Evolutionary conservation across 2,329 filamentous ascomycete genomes (phyloP), one percentile per base, ranked within the genome.

Genomic region (Penicillium vulpinum): DNA sequence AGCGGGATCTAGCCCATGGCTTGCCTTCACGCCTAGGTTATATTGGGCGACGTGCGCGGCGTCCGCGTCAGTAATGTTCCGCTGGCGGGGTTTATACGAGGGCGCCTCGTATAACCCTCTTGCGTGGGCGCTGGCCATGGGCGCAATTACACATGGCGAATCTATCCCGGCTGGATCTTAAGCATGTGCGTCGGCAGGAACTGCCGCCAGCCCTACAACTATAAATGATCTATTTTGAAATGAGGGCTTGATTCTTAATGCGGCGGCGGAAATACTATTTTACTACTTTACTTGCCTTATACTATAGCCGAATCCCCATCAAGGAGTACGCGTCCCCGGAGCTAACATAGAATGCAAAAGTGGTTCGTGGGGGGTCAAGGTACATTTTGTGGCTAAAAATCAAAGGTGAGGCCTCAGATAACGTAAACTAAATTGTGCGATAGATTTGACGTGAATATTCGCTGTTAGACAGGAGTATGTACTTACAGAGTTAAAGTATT

Each of bases 1-100:
- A 81, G 85, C 59, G 77, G 84, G 62, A 73, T 85, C 2, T 67
- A 83, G 67, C 83, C 81, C 1, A 77, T 82, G 67, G 62, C 63
- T 28, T 82, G 80, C 4, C 70, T 68, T 0, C 63, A 66, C 3
- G 82, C 82, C 0, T 84, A 81, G 0, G 81, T 77, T 0, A 78
- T 70, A 53, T 68, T n/a, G 5, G 9, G 28, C 1, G 77, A 82
- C 50, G 69, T 64, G 0, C 74, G 75, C 5, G 67, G 65, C 5
- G 77, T 82, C 4, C 81, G 78, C 2, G 80, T 81, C 33, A 76
- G 78, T 0, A 84, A 84, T 64, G 78, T 76, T 41, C 59, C 0
- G 80, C 77, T 0, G 80, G 79, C 2, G 65, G 68, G 0, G 69
- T 82, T 45, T 83, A 81, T 64, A 78, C 58, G 81, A 83, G 56